Percentiles rank a stretch among this genome's conserved stretches.
phyloP scores from a whole-genome alignment of 2,329 filamentous ascomycete species.

The Alternaria arborescens region DNA sequence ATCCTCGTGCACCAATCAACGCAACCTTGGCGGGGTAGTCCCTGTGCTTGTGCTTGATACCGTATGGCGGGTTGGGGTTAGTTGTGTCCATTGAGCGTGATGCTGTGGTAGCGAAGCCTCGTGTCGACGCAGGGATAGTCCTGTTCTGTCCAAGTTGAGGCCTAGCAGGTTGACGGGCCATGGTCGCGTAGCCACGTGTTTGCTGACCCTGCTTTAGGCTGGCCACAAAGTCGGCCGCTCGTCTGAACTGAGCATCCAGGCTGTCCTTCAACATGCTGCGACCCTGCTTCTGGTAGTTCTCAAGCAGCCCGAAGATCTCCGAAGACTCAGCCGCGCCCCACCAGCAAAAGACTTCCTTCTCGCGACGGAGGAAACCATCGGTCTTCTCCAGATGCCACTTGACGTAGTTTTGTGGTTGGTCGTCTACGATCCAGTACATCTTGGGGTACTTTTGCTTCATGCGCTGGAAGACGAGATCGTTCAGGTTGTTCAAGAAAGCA shows the following conservation, averaged over 20 bases:
- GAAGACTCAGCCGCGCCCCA: slow-evolving; percentile 85
- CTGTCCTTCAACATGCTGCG: slow-evolving; percentile 89
- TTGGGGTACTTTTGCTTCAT: slow-evolving; percentile 94
- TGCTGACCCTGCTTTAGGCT: slow-evolving; percentile 68
- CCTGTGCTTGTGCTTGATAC: slow-evolving; percentile 87
- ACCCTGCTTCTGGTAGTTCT: slow-evolving; percentile 83
- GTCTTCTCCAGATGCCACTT: slow-evolving; percentile 96
- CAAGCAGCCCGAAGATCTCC: slow-evolving; percentile 83
- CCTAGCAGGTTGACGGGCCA: slow-evolving; percentile 41
- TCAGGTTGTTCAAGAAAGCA: slow-evolving; percentile 92
- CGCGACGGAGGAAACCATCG: slow-evolving; percentile 85
- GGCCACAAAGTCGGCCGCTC: slow-evolving; percentile 75
- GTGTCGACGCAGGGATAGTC: slow-evolving; percentile 50
- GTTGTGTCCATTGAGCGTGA: slow-evolving; percentile 60
- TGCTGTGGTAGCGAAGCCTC: slow-evolving; percentile 65
- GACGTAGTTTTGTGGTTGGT: slow-evolving; percentile 93
- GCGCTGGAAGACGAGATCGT: slow-evolving; percentile 91
- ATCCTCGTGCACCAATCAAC: slow-evolving; percentile 90
- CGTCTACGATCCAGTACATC: slow-evolving; percentile 95
- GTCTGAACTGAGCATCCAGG: slow-evolving; percentile 83
- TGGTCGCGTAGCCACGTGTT: slow-evolving; percentile 70
- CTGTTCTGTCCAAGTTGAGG: slow-evolving; percentile 31
- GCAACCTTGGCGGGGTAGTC: slow-evolving; percentile 79
- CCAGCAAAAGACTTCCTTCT: slow-evolving; percentile 95
- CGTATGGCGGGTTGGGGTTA: slow-evolving; percentile 90